These are phyloP conservation scores for Aspergillus floridensis DNA, from an alignment of 2,329 filamentous ascomycete genomes.

Conservation along the genomic window DNA sequence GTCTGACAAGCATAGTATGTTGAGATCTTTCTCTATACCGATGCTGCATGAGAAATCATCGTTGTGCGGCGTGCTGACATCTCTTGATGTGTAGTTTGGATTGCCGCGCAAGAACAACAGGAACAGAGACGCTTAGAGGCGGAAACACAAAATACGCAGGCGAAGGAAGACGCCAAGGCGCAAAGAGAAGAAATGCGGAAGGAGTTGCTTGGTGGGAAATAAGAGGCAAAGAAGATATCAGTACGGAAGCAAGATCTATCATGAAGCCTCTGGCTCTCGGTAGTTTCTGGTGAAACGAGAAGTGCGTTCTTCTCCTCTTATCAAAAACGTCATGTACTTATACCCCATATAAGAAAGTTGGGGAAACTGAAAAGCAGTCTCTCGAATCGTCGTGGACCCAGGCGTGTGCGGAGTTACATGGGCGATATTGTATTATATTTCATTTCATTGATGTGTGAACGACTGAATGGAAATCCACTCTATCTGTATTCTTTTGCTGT, in stretches of 20 bases:
- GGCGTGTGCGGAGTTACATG: background rate
- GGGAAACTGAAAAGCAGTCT: background rate
- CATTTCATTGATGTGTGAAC: background rate
- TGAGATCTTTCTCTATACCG: background rate
- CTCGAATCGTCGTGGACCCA: background rate
- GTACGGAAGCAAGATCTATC: background rate
- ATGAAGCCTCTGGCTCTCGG: too few relatives aligned
- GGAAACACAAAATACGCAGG: constrained; percentile 23
- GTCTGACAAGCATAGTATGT: constrained; percentile 81
- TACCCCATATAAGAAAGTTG: background rate
- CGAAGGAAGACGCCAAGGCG: constrained; percentile 32
- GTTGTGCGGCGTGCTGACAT: background rate
- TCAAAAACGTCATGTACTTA: background rate
- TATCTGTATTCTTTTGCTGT: background rate
- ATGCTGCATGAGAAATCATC: background rate
- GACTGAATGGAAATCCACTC: background rate
- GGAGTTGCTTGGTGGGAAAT: constrained; percentile 32
- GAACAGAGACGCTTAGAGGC: constrained; percentile 28
- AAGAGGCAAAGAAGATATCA: background rate
- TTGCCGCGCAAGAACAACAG: constrained; percentile 38
- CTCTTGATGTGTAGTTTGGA: constrained; percentile 36
- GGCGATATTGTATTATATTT: background rate
- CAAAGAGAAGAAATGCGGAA: constrained; percentile 42
- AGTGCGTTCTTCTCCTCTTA: background rate
- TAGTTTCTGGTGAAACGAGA: background rate